These are phyloP conservation scores for Rhodotorula babjevae DNA, from an alignment of 768 basidiomycete genomes.

Conservation along the genomic window DNA sequence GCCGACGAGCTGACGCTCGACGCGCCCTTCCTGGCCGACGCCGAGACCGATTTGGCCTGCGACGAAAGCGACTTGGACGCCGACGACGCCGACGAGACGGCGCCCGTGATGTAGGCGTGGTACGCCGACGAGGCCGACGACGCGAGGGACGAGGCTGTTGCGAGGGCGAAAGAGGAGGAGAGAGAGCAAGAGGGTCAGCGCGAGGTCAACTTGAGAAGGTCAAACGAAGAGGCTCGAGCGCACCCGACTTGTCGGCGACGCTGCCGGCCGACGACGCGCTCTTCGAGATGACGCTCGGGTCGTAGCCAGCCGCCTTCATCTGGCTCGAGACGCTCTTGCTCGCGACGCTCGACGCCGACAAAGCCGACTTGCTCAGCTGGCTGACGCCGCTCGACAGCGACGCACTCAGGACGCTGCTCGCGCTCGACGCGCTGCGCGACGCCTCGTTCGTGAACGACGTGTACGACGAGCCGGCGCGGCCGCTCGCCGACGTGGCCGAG, in stretches of 20 bases:
- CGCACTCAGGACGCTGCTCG: conserved; percentile 1
- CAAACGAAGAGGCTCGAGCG: not conserved
- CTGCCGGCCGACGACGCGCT: conserved; percentile 30
- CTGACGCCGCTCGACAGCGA: conserved; percentile 19
- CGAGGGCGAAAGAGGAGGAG: no score
- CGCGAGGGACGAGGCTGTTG: conserved; percentile 30
- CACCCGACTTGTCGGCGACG: conserved; percentile 28
- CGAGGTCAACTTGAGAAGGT: not conserved
- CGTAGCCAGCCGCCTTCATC: conserved; percentile 27
- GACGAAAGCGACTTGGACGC: conserved; percentile 29
- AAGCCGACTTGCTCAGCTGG: conserved; percentile 29
- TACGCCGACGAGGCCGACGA: conserved; percentile 24
- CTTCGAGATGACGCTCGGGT: conserved; percentile 32
- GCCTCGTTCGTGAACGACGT: conserved; percentile 15
- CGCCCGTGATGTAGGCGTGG: conserved; percentile 12
- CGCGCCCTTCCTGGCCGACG: conserved; percentile 4
- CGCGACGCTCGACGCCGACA: conserved; percentile 11
- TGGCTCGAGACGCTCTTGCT: conserved; percentile 22
- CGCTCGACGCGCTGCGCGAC: conserved; percentile 1
- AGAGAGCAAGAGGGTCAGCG: no score
- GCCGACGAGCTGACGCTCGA: conserved; percentile 7
- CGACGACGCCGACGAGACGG: conserved; percentile 20
- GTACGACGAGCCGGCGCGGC: not conserved
- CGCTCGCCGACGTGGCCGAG: not conserved
- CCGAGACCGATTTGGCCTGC: conserved; percentile 8